Evolutionary conservation across 805 yeast species (phyloP), one percentile per base, ranked within the genome.

Genomic region (Tetrapisispora pingtungensis): DNA sequence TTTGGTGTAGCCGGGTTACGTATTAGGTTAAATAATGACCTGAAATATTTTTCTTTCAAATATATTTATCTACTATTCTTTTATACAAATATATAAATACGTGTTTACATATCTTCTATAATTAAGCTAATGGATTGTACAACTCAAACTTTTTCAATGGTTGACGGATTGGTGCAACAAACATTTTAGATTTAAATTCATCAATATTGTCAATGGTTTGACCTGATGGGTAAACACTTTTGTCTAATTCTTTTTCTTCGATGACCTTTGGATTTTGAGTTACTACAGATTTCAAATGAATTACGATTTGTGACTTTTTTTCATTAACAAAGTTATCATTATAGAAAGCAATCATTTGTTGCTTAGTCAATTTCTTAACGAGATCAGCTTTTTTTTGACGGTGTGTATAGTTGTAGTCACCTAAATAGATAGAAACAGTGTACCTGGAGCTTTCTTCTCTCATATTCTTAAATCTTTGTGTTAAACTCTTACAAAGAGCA

Each of bases 381-480:
- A 74, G 48, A 36, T 71, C 70, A 7, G 84, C 87, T 46, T 80
- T 81, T 38, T 68, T 65, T 33, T 69, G 74, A 46, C 77, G 70
- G 43, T 75, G 71, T 32, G 70, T 64, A 64, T 87, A 90, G 59
- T 90, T 86, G 57, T 83, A 89, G 62, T 70, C 83, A 6, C 96
- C 96, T 45, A 77, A 71, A 27, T 77, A 75, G 46, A 93, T 82
- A 13, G 77, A 71, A 43, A 73, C 69, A 76, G 87, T 79, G 61
- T 76, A 81, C 53, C 80, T 68, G 10, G 67, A 57, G 40, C 77
- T 71, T 64, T 93, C 97, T 59, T 90, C 96, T 44, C 69, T 67
- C 64, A 89, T 69, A 53, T 87, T 88, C 65, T 85, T 86, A 54
- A 75, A 70, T 54, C 83, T 84, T 55, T 84, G 84, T 35, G 76